Conservation (phyloP, 768 basidiomycete species). For the Hydnomerulius pinastri region DNA sequence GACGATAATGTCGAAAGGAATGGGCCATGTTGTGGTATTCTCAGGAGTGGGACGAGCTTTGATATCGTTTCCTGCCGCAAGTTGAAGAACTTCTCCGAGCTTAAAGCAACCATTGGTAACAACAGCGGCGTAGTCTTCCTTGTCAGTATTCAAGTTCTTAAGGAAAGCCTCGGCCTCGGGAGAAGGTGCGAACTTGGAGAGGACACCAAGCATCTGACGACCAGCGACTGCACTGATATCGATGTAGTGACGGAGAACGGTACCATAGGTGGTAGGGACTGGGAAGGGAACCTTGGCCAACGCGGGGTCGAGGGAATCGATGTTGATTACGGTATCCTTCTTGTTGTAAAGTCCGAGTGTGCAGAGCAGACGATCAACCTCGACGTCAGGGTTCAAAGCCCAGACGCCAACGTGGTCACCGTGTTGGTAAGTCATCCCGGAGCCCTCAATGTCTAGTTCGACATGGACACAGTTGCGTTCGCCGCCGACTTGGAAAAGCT, state of each 20-base stretch:
- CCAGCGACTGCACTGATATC: constrained; percentile 95
- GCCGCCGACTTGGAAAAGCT: constrained; percentile 74
- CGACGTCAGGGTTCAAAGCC: constrained; percentile 92
- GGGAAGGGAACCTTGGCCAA: constrained; percentile 99
- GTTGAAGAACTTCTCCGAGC: constrained; percentile 89
- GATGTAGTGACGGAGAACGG: constrained; percentile 94
- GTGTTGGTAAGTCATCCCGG: constrained; percentile 97
- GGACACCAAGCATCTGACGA: constrained; percentile 86
- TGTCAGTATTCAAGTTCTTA: constrained; percentile 79
- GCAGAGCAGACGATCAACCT: constrained; percentile 86
- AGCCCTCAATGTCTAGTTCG: constrained; percentile 92
- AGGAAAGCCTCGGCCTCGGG: constrained; percentile 74
- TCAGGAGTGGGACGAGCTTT: constrained; percentile 54
- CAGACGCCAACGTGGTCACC: constrained; percentile 98
- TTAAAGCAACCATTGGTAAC: constrained; percentile 85
- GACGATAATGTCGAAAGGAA: constrained; percentile 96
- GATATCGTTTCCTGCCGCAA: constrained; percentile 82
- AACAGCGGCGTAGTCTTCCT: constrained; percentile 80
- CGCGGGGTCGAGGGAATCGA: constrained; percentile 97
- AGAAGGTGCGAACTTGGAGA: constrained; percentile 87
- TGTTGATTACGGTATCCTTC: constrained; percentile 81
- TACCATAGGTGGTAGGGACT: constrained; percentile 90
- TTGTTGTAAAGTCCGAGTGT: constrained; percentile 83
- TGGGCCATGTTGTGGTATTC: constrained; percentile 84
- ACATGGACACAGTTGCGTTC: constrained; percentile 94